Percentiles rank a stretch among this genome's conserved stretches.
Conservation (phyloP, 345 rosid genomes). For the Lepidium africanum region DNA sequence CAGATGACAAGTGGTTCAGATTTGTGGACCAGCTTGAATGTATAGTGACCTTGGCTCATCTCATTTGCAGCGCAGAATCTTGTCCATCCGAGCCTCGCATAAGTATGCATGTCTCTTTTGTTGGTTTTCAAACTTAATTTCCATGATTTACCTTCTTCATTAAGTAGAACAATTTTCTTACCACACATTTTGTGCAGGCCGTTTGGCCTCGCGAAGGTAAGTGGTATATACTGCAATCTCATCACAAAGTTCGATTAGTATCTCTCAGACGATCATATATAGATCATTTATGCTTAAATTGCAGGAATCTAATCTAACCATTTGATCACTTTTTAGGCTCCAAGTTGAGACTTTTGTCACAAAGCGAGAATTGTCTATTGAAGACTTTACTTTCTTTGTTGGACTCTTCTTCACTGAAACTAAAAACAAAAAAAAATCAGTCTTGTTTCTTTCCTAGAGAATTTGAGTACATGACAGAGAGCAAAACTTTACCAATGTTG, state of each 20-base stretch:
- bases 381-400: background rate
- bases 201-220: background rate
- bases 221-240: conserved; percentile 14
- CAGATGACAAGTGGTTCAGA: background rate
- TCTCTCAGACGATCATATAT: background rate
- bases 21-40: background rate
- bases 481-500: background rate
- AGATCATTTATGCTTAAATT: background rate
- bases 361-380: background rate
- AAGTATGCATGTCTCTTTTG: background rate
- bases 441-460: background rate
- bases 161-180: background rate
- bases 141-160: conserved; percentile 11
- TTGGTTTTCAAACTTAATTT: background rate
- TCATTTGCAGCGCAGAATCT: conserved; percentile 16
- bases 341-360: conserved; percentile 8
- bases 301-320: conserved; percentile 3
- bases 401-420: background rate
- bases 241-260: background rate
- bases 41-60: background rate
- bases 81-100: conserved; percentile 6
- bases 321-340: background rate
- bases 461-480: background rate
- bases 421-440: background rate
- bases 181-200: conserved; percentile 8